Conservation (phyloP, 2,329 filamentous ascomycete genomes). For the Boeremia lycopersici region DNA sequence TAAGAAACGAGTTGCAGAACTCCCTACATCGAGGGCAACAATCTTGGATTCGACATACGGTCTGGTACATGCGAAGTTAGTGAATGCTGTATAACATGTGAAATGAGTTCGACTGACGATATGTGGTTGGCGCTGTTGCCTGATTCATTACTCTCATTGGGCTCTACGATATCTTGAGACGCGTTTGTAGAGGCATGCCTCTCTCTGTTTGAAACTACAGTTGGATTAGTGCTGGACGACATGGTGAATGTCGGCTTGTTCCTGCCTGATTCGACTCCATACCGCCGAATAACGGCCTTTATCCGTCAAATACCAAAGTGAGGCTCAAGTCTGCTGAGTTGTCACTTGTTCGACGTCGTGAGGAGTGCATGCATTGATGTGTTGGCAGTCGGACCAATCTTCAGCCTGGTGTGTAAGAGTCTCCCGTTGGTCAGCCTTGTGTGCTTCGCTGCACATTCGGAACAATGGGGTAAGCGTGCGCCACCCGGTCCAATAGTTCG, state of each 20-base stretch:
- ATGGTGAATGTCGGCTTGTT: background rate
- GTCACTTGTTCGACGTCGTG: constrained; percentile 15
- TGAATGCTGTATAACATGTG: too few relatives aligned
- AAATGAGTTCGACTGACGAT: background rate
- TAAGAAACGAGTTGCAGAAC: constrained; percentile 24
- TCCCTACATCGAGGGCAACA: constrained; percentile 25
- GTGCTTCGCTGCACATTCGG: constrained; percentile 8
- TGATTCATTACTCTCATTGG: background rate
- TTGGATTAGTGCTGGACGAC: background rate
- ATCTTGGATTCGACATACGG: constrained; percentile 3
- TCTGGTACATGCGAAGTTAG: background rate
- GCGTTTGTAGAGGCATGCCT: background rate
- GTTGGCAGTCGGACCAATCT: constrained; percentile 25
- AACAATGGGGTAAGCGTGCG: background rate
- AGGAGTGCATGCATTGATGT: constrained; percentile 29
- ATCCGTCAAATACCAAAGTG: constrained; percentile 6
- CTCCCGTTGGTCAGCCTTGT: constrained; percentile 33
- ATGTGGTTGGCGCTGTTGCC: background rate
- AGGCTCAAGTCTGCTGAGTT: constrained; percentile 32
- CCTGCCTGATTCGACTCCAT: background rate
- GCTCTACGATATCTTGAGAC: background rate
- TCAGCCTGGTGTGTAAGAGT: constrained; percentile 28
- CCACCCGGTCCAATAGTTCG: background rate
- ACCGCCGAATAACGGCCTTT: background rate
- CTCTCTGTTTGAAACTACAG: background rate